Percentiles rank a stretch among this genome's conserved stretches.
These are phyloP conservation scores for Penicillium sp. DNA, from an alignment of 2,329 filamentous ascomycete species.

Conservation along the genomic window DNA sequence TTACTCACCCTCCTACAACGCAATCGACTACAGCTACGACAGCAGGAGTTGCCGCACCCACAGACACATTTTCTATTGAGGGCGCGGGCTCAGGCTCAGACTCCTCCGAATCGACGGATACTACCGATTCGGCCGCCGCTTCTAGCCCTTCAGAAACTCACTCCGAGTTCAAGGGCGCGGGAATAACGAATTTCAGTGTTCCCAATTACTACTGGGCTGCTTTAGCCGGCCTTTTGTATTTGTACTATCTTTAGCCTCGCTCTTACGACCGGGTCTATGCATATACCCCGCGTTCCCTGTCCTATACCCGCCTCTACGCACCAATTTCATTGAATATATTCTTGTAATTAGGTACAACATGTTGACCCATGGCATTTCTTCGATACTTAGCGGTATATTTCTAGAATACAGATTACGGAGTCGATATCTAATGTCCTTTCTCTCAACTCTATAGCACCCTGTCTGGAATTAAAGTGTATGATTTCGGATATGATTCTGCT, in stretches of 20 bases:
- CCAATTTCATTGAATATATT: conserved; percentile 8
- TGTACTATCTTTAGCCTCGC: conserved; percentile 21
- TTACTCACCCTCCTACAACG: conserved; percentile 16
- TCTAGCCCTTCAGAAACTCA: conserved; percentile 18
- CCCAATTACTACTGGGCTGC: conserved; percentile 24
- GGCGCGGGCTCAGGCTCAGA: conserved; percentile 19
- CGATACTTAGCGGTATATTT: neutral
- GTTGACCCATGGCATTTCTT: conserved; percentile 16
- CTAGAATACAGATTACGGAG: neutral
- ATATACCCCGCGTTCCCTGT: conserved; percentile 6
- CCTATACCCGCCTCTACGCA: conserved; percentile 2
- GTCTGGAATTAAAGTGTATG: conserved; percentile 45
- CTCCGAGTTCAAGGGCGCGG: conserved; percentile 13
- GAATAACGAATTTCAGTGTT: conserved; percentile 13
- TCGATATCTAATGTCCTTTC: neutral
- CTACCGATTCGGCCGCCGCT: neutral
- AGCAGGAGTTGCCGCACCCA: conserved; percentile 16
- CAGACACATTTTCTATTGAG: conserved; percentile 23
- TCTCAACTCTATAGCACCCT: conserved; percentile 28
- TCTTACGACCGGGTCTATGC: neutral
- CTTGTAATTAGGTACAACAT: conserved; percentile 17
- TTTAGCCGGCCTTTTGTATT: conserved; percentile 20
- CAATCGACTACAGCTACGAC: conserved; percentile 20
- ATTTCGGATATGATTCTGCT: conserved; percentile 50
- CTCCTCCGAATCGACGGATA: conserved; percentile 17